phyloP scores from a whole-genome alignment of 179 eudicot genomes.

The Silene noctiflora region DNA sequence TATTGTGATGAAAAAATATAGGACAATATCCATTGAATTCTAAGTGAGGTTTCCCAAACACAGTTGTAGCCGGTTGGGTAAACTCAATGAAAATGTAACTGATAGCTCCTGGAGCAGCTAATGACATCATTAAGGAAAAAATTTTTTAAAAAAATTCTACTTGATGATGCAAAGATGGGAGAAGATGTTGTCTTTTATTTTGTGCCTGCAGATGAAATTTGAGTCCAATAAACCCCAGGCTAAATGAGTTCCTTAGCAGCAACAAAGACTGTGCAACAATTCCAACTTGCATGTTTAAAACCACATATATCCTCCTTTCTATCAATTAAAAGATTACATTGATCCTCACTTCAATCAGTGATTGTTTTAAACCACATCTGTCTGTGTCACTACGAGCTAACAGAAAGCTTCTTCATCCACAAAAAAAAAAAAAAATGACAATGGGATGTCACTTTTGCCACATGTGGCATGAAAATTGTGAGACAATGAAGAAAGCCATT shows the following conservation, averaged over 20 bases:
- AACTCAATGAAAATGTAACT: neutral
- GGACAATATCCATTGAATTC: neutral
- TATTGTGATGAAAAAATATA: neutral
- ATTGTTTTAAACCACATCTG: no score
- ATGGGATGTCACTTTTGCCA: no score
- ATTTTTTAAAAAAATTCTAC: neutral
- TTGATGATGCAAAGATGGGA: no score
- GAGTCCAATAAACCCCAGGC: neutral
- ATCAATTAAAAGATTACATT: no score
- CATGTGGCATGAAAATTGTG: no score
- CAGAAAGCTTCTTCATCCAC: neutral
- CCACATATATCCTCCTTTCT: neutral
- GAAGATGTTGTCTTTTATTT: neutral
- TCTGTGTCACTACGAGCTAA: neutral
- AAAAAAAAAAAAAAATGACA: neutral
- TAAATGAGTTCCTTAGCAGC: neutral
- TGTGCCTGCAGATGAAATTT: neutral
- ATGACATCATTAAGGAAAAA: neutral
- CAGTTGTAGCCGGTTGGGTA: neutral
- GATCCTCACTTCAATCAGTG: no score
- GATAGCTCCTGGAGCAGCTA: neutral
- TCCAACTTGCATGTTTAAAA: neutral
- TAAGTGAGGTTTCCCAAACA: neutral
- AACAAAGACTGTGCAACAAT: neutral
- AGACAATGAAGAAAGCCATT: neutral